Evolutionary conservation across 106 monocot genomes (phyloP).

Genomic region (Dactylorhiza incarnata): DNA sequence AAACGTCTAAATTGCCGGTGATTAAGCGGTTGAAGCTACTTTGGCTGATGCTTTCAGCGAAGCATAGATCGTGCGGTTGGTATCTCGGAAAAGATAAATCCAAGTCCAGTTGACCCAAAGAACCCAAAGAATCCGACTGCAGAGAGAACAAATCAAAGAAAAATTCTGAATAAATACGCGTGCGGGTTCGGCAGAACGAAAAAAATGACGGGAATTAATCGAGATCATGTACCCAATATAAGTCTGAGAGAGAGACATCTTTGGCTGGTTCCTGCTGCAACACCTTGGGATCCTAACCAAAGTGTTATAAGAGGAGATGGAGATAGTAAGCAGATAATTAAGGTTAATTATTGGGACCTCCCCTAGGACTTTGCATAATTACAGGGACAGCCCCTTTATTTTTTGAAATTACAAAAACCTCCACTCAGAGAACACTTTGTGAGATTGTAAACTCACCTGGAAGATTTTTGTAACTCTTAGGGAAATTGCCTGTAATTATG

Average conservation of each 20-base stretch:
- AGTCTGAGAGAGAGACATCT: constrained; percentile 41
- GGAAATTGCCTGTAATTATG: not conserved
- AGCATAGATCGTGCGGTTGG: constrained; percentile 37
- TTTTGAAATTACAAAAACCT: too few relatives aligned
- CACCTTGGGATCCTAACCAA: constrained; percentile 24
- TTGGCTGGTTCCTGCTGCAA: constrained; percentile 17
- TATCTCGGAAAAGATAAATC: constrained; percentile 65
- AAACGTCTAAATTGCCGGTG: constrained; percentile 55
- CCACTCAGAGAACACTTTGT: too few relatives aligned
- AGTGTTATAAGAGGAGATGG: constrained; percentile 3
- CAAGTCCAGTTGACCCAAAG: constrained; percentile 72
- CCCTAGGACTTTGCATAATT: too few relatives aligned
- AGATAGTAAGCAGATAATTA: not conserved
- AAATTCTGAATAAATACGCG: not conserved
- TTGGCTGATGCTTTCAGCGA: constrained; percentile 44
- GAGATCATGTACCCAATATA: constrained; percentile 65
- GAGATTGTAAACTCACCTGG: too few relatives aligned
- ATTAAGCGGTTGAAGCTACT: constrained; percentile 47
- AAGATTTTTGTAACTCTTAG: too few relatives aligned
- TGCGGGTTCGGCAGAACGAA: not conserved
- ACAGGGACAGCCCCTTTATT: too few relatives aligned
- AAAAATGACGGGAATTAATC: not conserved
- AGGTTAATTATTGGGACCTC: too few relatives aligned
- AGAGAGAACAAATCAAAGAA: constrained; percentile 2
- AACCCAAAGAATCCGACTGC: constrained; percentile 96